These are phyloP conservation scores for Fusarium sp. DNA, from an alignment of 2,329 filamentous ascomycete species.

Conservation along the genomic window DNA sequence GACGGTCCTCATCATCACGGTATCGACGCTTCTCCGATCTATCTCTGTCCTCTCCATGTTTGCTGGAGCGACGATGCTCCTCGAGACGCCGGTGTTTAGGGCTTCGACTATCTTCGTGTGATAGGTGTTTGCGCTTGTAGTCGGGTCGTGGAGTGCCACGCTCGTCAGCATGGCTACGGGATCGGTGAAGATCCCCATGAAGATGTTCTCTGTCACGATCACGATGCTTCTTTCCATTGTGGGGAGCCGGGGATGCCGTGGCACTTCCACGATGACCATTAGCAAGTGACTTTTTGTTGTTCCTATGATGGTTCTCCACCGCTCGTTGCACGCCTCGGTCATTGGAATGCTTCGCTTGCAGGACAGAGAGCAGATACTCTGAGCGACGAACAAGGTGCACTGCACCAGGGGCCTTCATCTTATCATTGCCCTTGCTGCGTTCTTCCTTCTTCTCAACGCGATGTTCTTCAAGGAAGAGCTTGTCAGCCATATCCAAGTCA, in stretches of 20 bases:
- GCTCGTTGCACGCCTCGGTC: slow-evolving; percentile 81
- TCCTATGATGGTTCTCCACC: slow-evolving; percentile 93
- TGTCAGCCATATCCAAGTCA: slow-evolving; percentile 86
- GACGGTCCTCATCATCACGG: slow-evolving; percentile 41
- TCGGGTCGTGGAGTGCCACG: slow-evolving; percentile 64
- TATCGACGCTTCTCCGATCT: slow-evolving; percentile 44
- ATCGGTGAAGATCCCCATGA: slow-evolving; percentile 61
- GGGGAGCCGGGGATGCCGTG: slow-evolving; percentile 78
- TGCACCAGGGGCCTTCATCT: slow-evolving; percentile 92
- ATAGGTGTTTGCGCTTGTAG: slow-evolving; percentile 70
- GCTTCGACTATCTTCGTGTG: slow-evolving; percentile 56
- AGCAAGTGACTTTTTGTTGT: slow-evolving; percentile 80
- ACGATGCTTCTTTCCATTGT: slow-evolving; percentile 56
- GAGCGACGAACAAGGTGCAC: slow-evolving; percentile 95
- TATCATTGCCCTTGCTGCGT: slow-evolving; percentile 79
- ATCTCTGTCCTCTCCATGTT: slow-evolving; percentile 53
- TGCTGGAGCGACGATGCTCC: slow-evolving; percentile 53
- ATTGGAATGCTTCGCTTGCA: slow-evolving; percentile 84
- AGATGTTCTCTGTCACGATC: slow-evolving; percentile 60
- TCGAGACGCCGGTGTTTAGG: slow-evolving; percentile 58
- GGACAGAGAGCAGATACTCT: slow-evolving; percentile 93
- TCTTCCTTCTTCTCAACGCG: slow-evolving; percentile 98
- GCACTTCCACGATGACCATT: slow-evolving; percentile 72
- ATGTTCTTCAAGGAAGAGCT: slow-evolving; percentile 96
- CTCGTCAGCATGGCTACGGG: slow-evolving; percentile 63